phyloP scores from a whole-genome alignment of 2,329 filamentous ascomycete species.

The Penicillium sp. region DNA sequence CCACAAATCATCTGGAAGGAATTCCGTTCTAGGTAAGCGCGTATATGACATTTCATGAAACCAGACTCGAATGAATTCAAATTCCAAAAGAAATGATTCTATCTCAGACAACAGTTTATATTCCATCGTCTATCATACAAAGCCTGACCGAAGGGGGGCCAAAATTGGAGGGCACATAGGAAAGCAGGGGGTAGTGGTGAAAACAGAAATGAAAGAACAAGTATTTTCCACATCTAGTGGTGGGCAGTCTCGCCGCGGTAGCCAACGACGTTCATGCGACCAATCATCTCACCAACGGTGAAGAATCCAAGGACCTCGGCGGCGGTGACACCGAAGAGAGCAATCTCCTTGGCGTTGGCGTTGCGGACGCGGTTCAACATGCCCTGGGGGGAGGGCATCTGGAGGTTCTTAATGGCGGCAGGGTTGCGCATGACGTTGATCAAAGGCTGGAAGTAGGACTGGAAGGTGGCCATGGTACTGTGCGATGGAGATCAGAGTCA shows the following conservation, averaged over 20 bases:
- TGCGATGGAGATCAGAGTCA: conserved; percentile 6
- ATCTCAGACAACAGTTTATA: conserved; percentile 39
- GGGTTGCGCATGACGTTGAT: conserved; percentile 68
- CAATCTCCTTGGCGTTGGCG: conserved; percentile 64
- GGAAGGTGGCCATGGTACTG: conserved; percentile 75
- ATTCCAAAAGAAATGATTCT: conserved; percentile 19
- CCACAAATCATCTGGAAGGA: too few relatives aligned
- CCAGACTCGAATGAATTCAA: conserved; percentile 9
- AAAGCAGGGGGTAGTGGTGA: conserved; percentile 9
- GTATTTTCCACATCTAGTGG: conserved; percentile 29
- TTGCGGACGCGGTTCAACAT: conserved; percentile 58
- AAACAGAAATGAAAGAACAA: conserved; percentile 22
- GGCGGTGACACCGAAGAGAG: conserved; percentile 66
- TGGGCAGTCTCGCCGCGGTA: conserved; percentile 67
- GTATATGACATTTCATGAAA: not conserved
- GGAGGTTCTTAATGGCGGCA: conserved; percentile 51
- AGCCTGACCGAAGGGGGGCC: conserved; percentile 28
- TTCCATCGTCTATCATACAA: conserved; percentile 46
- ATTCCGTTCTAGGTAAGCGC: too few relatives aligned
- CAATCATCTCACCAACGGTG: conserved; percentile 94
- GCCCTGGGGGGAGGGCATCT: conserved; percentile 50
- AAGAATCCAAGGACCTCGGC: conserved; percentile 95
- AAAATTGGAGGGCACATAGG: conserved; percentile 27
- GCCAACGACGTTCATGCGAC: conserved; percentile 88
- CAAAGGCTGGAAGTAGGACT: conserved; percentile 74